phyloP scores from a whole-genome alignment of 129 eudicot genomes.

The Helianthus annuus region HanXRQr2.0-SUNRISE NC_035436.2:110767087-110767586 shows the following conservation, averaged over 20 bases:
- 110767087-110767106: constrained; percentile 14
- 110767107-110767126: constrained; percentile 2
- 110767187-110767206: neutral
- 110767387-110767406: neutral
- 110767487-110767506: constrained; percentile 15
- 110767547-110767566: constrained; percentile 42
- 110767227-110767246: too few relatives aligned
- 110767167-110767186: neutral
- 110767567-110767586: constrained; percentile 35
- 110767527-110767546: constrained; percentile 47
- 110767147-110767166: constrained; percentile 20
- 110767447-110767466: constrained; percentile 35
- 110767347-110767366: constrained; percentile 24
- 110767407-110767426: neutral
- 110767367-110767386: constrained; percentile 18
- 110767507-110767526: constrained; percentile 38
- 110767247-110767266: too few relatives aligned
- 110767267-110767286: too few relatives aligned
- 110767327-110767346: constrained; percentile 33
- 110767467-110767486: constrained; percentile 42
- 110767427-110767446: constrained; percentile 10
- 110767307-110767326: too few relatives aligned
- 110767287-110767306: too few relatives aligned
- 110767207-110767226: too few relatives aligned
- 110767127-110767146: constrained; percentile 32